Conservation (phyloP, 1,139 yeast species). For the Kluyveromyces marxianus region DNA sequence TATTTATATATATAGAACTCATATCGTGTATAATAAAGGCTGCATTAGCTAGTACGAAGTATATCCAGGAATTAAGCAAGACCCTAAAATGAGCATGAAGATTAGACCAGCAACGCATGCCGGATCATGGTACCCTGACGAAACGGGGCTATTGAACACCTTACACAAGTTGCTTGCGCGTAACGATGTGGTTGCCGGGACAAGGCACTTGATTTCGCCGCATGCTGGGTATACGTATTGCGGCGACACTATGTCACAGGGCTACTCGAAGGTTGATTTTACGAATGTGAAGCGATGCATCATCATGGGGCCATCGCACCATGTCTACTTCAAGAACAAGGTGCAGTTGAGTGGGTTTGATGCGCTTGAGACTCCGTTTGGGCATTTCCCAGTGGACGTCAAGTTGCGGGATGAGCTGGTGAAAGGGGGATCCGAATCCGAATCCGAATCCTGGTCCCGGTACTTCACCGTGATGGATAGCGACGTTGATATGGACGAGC, state of each 20-base stretch:
- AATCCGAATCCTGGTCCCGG: no score
- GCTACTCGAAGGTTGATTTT: constrained; percentile 64
- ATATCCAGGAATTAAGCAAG: neutral
- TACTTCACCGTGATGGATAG: constrained; percentile 50
- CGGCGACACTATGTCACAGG: constrained; percentile 69
- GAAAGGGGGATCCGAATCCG: constrained; percentile 14
- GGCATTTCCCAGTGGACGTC: constrained; percentile 59
- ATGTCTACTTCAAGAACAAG: constrained; percentile 61
- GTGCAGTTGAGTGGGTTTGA: constrained; percentile 52
- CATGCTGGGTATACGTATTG: constrained; percentile 93
- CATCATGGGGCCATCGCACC: constrained; percentile 90
- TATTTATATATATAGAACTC: no score
- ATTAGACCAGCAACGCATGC: constrained; percentile 69
- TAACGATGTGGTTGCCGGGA: constrained; percentile 37
- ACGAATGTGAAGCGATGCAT: constrained; percentile 50
- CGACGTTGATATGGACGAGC: constrained; percentile 75
- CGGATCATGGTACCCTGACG: constrained; percentile 76
- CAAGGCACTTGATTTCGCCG: constrained; percentile 55
- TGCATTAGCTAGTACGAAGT: no score
- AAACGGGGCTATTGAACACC: constrained; percentile 35
- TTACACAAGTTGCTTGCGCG: constrained; percentile 38
- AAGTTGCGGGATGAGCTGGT: constrained; percentile 35
- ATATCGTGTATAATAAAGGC: no score
- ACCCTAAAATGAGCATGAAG: constrained; percentile 18
- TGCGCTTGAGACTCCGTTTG: constrained; percentile 73